phyloP scores from a whole-genome alignment of 768 basidiomycete genomes.

The Boletales sp. region DNA sequence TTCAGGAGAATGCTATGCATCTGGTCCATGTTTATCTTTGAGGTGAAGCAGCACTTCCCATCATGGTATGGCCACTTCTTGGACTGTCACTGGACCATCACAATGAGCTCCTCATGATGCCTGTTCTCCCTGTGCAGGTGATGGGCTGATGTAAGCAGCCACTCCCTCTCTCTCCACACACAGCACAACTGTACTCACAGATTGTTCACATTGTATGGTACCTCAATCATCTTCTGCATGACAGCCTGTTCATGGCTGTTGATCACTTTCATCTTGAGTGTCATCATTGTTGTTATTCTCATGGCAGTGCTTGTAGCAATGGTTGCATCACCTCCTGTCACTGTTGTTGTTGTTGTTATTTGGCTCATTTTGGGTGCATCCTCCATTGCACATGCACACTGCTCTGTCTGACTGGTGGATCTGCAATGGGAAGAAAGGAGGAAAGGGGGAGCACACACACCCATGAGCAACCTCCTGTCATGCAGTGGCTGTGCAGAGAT shows the following conservation, averaged over 20 bases:
- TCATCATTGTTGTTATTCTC: not conserved
- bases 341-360: too few species aligned
- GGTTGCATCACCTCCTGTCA: too few species aligned
- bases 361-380: too few species aligned
- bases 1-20: constrained; percentile 6
- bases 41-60: not conserved
- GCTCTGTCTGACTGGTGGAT: too few species aligned
- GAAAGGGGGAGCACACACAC: too few species aligned
- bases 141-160: too few species aligned
- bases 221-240: not conserved
- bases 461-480: too few species aligned
- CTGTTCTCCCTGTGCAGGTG: not conserved
- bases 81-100: constrained; percentile 8
- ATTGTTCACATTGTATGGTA: constrained; percentile 2
- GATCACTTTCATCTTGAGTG: not conserved
- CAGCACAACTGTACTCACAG: not conserved
- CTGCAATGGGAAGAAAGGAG: too few species aligned
- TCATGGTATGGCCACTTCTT: constrained; percentile 4
- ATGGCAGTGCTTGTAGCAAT: too few species aligned
- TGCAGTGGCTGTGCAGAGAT: too few species aligned
- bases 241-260: not conserved
- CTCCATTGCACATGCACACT: too few species aligned
- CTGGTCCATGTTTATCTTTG: constrained; percentile 8
- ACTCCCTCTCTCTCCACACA: too few species aligned
- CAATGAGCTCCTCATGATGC: constrained; percentile 1